phyloP scores from a whole-genome alignment of 257 asterid species.

The Echites panduratus region DNA sequence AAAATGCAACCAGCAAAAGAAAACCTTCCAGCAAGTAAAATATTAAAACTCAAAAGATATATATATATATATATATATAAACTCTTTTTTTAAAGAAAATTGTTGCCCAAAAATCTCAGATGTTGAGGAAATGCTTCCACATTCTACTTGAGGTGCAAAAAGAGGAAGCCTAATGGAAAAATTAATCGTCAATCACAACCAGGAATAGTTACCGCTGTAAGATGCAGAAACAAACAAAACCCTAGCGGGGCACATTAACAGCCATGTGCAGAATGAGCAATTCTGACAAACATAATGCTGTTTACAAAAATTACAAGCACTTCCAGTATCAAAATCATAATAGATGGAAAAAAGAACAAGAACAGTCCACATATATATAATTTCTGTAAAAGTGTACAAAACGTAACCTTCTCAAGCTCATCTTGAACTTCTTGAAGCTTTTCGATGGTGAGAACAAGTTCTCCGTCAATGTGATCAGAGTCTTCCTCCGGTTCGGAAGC shows the following conservation, averaged over 20 bases:
- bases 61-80: too few relatives aligned
- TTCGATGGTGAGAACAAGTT: conserved; percentile 28
- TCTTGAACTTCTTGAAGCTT: conserved; percentile 46
- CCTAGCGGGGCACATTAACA: neutral
- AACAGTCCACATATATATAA: neutral
- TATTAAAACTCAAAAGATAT: neutral
- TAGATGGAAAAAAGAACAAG: neutral
- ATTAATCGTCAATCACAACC: neutral
- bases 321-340: neutral
- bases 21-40: neutral
- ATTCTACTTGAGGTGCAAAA: neutral
- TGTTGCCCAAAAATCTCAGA: neutral
- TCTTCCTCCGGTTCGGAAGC: conserved; percentile 28
- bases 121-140: neutral
- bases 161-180: neutral
- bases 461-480: conserved; percentile 18
- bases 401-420: conserved; percentile 41
- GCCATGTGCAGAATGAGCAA: neutral
- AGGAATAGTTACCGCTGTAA: neutral
- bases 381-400: conserved; percentile 2
- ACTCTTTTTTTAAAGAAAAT: too few relatives aligned
- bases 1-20: neutral
- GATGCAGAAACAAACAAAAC: neutral
- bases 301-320: neutral
- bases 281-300: neutral